Evolutionary conservation across 1,284 basidiomycete genomes (phyloP).

Genomic region (Ustilago xerochloae): DNA sequence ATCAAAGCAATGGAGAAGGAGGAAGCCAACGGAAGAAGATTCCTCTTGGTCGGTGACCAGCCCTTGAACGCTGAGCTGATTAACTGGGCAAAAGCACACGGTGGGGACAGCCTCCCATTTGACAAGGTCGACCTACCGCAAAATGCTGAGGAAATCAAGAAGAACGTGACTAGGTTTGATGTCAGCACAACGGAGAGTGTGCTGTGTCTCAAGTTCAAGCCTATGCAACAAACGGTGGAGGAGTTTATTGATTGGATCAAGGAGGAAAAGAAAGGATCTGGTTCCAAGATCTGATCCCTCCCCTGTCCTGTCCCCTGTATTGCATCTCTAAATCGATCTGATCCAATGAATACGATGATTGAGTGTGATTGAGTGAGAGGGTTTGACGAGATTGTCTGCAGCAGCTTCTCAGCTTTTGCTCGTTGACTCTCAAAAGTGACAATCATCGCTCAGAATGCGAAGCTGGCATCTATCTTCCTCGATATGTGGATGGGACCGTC

Average conservation of each 20-base stretch:
- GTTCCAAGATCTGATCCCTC: neutral
- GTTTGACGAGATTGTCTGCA: too few species aligned
- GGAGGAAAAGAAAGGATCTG: neutral
- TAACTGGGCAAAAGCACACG: neutral
- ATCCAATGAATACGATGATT: too few species aligned
- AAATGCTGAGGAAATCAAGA: neutral
- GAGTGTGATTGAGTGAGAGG: too few species aligned
- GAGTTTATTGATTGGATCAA: constrained; percentile 6
- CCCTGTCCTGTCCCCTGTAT: too few species aligned
- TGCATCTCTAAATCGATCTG: too few species aligned
- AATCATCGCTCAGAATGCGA: too few species aligned
- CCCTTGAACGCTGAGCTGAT: neutral
- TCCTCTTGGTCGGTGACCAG: constrained; percentile 1
- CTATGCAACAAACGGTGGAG: neutral
- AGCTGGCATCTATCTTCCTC: too few species aligned
- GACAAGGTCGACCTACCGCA: neutral
- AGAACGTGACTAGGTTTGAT: neutral
- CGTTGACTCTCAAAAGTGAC: too few species aligned
- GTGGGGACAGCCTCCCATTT: neutral
- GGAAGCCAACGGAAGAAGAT: constrained; percentile 6
- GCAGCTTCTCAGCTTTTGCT: too few species aligned
- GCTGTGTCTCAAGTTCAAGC: constrained; percentile 6
- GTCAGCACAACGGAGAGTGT: neutral
- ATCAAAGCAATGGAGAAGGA: constrained; percentile 9
- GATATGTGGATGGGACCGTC: too few species aligned